Evolutionary conservation across 306 rosid genomes (phyloP).

Genomic region (Casuarina equisetifolia): DNA sequence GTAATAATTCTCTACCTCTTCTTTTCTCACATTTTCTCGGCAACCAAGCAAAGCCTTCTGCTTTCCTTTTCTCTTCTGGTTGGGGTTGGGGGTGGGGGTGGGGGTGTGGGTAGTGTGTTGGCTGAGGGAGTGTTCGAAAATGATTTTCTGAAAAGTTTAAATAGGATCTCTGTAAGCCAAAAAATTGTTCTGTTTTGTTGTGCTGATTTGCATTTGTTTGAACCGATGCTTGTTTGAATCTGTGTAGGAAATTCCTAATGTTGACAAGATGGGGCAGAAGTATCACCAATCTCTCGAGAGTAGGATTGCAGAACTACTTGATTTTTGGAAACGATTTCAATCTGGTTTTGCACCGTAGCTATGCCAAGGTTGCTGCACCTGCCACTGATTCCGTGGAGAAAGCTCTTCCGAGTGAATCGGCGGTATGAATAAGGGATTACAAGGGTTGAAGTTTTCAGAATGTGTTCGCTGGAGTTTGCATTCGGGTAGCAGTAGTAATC

Average conservation of each 20-base stretch:
- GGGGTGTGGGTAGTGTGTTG: too few relatives aligned
- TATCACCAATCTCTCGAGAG: conserved; percentile 44
- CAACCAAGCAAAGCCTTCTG: background rate
- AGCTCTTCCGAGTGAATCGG: conserved; percentile 23
- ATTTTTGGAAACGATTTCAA: conserved; percentile 29
- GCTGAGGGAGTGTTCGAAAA: too few relatives aligned
- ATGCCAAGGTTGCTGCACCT: conserved; percentile 58
- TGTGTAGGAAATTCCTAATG: conserved; percentile 42
- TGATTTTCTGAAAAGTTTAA: too few relatives aligned
- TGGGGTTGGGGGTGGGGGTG: too few relatives aligned
- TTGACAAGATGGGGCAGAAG: conserved; percentile 59
- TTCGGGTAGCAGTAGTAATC: background rate
- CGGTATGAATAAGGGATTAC: conserved; percentile 33
- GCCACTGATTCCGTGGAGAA: conserved; percentile 33
- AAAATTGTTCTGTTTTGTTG: background rate
- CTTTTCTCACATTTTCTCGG: background rate
- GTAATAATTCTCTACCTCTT: background rate
- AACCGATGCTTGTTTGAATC: conserved; percentile 1
- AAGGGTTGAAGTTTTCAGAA: background rate
- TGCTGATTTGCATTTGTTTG: background rate
- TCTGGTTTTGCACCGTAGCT: conserved; percentile 39
- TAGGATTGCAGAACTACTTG: conserved; percentile 39
- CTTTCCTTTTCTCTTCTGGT: background rate
- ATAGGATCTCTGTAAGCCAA: background rate
- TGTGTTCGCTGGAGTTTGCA: background rate